Conservation (phyloP, 2,329 filamentous ascomycete genomes). For the Hypoxylon sp. region DNA sequence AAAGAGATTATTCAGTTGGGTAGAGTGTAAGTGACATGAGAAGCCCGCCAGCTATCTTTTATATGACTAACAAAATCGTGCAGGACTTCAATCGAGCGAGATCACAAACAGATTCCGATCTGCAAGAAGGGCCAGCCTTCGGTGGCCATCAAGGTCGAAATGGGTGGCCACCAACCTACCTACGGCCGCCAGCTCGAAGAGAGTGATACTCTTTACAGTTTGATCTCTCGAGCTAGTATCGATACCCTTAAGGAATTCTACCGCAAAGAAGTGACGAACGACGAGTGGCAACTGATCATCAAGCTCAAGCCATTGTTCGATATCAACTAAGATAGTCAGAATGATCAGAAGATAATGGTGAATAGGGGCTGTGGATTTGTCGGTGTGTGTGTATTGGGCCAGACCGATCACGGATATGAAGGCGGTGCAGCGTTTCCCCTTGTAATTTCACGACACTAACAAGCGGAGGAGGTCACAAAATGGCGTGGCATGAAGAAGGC, state of each 20-base stretch:
- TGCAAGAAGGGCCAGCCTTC: conserved; percentile 98
- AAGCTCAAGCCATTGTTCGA: conserved; percentile 97
- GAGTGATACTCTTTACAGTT: conserved; percentile 86
- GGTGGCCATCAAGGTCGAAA: conserved; percentile 97
- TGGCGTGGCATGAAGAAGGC: conserved; percentile 13
- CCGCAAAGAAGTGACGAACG: conserved; percentile 70
- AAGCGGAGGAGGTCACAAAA: conserved; percentile 7
- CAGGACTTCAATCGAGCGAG: conserved; percentile 95
- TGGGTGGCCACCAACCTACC: conserved; percentile 88
- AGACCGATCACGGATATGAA: conserved; percentile 8
- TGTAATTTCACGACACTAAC: conserved; percentile 22
- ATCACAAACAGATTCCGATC: conserved; percentile 92
- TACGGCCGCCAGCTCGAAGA: conserved; percentile 98
- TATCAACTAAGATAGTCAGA: conserved; percentile 73
- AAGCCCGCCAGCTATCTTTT: background rate
- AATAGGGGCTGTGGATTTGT: background rate
- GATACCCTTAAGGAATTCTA: conserved; percentile 98
- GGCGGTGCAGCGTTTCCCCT: conserved; percentile 11
- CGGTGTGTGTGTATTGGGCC: conserved; percentile 18
- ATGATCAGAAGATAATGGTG: background rate
- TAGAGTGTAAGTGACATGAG: conserved; percentile 81
- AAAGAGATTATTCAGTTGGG: conserved; percentile 90
- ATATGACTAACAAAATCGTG: conserved; percentile 48
- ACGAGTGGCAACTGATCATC: conserved; percentile 95
- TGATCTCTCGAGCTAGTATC: conserved; percentile 89